A percentile compares a stretch with the other conserved stretches of the same genome.
These are phyloP conservation scores for Inonotus hispidus DNA, from an alignment of 1,284 basidiomycete species.

Conservation along the genomic window DNA sequence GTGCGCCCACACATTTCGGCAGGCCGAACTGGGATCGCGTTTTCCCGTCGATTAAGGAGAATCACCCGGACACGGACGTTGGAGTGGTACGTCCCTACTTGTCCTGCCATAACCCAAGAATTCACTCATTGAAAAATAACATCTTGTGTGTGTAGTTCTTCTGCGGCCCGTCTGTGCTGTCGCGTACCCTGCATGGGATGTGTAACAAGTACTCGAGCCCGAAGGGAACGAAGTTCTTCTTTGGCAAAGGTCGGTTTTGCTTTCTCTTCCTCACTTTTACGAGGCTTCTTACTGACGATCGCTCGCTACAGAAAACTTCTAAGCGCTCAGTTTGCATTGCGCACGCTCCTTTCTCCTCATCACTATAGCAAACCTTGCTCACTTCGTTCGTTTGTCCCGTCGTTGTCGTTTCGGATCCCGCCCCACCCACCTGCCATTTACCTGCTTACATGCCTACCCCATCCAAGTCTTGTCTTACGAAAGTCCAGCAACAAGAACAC, in stretches of 20 bases:
- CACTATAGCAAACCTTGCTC: not conserved
- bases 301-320: constrained; percentile 23
- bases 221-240: constrained; percentile 81
- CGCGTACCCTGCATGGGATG: constrained; percentile 66
- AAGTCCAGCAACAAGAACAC: no score
- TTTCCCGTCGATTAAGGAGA: constrained; percentile 68
- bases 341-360: not conserved
- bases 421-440: no score
- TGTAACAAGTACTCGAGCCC: constrained; percentile 83
- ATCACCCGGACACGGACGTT: constrained; percentile 80
- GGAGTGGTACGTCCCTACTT: constrained; percentile 53
- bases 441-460: no score
- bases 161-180: constrained; percentile 73
- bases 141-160: constrained; percentile 51
- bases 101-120: not conserved
- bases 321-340: constrained; percentile 5
- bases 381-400: not conserved
- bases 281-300: not conserved
- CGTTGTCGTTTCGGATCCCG: no score
- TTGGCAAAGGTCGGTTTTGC: constrained; percentile 59
- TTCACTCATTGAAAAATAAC: not conserved
- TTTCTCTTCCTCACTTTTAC: not conserved
- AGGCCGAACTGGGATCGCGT: constrained; percentile 89
- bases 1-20: constrained; percentile 90
- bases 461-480: no score